phyloP scores from a whole-genome alignment of 2,329 filamentous ascomycete genomes.

The Aspergillus niger region DNA sequence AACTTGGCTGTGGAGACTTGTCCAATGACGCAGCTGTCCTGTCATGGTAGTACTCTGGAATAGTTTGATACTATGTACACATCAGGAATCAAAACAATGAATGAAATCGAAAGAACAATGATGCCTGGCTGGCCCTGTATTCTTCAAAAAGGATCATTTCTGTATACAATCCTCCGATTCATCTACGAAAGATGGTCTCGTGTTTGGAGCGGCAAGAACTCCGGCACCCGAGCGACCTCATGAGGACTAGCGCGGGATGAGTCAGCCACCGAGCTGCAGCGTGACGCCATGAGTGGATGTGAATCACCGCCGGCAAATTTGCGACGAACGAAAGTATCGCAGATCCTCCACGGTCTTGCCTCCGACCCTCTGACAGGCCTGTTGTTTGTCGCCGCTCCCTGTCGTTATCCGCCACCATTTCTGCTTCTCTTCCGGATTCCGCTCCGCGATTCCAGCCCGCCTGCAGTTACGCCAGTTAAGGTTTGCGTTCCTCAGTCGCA shows the following conservation, averaged over 20 bases:
- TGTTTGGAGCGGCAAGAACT: not conserved
- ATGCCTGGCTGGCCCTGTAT: too few species aligned
- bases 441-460: constrained; percentile 3
- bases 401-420: not conserved
- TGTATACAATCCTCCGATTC: too few species aligned
- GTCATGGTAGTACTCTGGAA: not conserved
- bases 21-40: not conserved
- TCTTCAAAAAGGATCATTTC: too few species aligned
- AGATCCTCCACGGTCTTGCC: constrained; percentile 22
- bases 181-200: not conserved
- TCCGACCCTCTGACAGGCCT: constrained; percentile 20
- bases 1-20: not conserved
- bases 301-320: constrained; percentile 12
- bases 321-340: constrained; percentile 7
- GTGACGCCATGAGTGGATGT: constrained; percentile 24
- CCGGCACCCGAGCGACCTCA: not conserved
- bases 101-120: too few species aligned
- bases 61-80: not conserved
- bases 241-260: constrained; percentile 9
- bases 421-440: not conserved
- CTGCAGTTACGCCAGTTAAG: constrained; percentile 1
- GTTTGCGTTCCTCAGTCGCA: constrained; percentile 2
- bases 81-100: not conserved
- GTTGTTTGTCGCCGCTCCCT: constrained; percentile 3
- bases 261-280: constrained; percentile 18